Conservation (phyloP, 2,329 filamentous ascomycete species). For the Alternaria atra region DNA sequence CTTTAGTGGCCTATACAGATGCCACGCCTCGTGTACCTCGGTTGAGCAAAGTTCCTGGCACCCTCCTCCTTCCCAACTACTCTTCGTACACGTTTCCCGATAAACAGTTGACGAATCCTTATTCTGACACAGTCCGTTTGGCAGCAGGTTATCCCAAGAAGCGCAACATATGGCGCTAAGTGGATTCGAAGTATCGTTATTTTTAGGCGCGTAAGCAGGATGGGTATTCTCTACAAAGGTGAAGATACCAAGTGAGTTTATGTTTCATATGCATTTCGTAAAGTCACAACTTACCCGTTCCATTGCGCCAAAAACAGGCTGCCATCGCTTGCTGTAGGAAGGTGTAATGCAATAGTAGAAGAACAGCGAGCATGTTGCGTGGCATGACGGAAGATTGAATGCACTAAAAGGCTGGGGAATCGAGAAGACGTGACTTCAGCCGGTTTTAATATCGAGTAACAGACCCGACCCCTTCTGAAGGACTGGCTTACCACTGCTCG, state of each 20-base stretch:
- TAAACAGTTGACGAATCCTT: background rate
- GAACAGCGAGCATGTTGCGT: too few species aligned
- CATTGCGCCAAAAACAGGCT: conserved; percentile 3
- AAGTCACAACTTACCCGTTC: background rate
- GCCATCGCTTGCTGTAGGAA: background rate
- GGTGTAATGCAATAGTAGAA: background rate
- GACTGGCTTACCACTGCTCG: conserved; percentile 1
- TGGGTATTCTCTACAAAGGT: background rate
- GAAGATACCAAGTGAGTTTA: too few species aligned
- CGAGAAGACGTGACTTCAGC: background rate
- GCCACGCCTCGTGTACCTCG: conserved; percentile 10
- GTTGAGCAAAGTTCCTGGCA: conserved; percentile 21
- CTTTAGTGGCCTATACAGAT: background rate
- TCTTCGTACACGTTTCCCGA: conserved; percentile 15
- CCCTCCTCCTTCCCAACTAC: conserved; percentile 14
- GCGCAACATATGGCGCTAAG: background rate
- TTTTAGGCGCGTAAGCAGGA: background rate
- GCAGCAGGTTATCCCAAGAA: background rate
- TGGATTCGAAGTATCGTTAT: background rate
- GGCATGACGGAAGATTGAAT: background rate
- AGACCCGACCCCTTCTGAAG: background rate
- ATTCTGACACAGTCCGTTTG: background rate
- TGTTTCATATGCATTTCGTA: background rate
- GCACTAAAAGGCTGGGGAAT: background rate
- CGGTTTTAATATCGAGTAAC: background rate